Percentiles rank a stretch among this genome's conserved stretches.
Conservation (phyloP, 768 basidiomycete species). For the Russula dissimulans region DNA sequence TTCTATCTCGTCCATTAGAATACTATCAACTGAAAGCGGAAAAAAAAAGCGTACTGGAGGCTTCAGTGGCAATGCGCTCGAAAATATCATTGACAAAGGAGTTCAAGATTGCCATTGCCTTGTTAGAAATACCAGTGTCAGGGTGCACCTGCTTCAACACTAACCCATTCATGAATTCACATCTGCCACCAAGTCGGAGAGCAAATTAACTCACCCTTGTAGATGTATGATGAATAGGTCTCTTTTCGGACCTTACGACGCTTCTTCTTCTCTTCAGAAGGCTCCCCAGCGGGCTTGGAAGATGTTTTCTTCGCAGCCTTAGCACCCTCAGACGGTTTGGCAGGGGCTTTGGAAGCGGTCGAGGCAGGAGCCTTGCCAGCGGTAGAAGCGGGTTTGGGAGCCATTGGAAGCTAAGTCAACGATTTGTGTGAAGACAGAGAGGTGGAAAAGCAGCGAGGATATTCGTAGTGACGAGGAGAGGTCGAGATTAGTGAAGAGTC, state of each 20-base stretch:
- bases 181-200: neutral
- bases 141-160: constrained; percentile 97
- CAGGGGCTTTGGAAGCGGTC: constrained; percentile 62
- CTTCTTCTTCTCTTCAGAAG: constrained; percentile 76
- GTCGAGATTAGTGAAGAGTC: constrained; percentile 17
- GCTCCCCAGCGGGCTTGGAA: constrained; percentile 47
- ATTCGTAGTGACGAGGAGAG: neutral
- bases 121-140: constrained; percentile 99
- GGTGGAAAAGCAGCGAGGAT: constrained; percentile 5
- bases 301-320: constrained; percentile 76
- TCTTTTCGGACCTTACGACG: constrained; percentile 80
- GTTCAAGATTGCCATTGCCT: constrained; percentile 95
- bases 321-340: constrained; percentile 47
- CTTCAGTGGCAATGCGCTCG: constrained; percentile 87
- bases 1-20: constrained; percentile 38
- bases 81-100: constrained; percentile 95
- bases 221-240: constrained; percentile 90
- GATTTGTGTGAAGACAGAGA: neutral
- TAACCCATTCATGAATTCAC: constrained; percentile 23
- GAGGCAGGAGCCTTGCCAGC: constrained; percentile 76
- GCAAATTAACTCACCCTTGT: constrained; percentile 52
- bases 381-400: constrained; percentile 71
- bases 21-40: neutral
- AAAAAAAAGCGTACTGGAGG: constrained; percentile 54
- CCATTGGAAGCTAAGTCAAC: constrained; percentile 35